Evolutionary conservation across 2,329 filamentous ascomycete genomes (phyloP), one percentile per base, ranked within the genome.

Genomic region (Alternaria dauci): DNA sequence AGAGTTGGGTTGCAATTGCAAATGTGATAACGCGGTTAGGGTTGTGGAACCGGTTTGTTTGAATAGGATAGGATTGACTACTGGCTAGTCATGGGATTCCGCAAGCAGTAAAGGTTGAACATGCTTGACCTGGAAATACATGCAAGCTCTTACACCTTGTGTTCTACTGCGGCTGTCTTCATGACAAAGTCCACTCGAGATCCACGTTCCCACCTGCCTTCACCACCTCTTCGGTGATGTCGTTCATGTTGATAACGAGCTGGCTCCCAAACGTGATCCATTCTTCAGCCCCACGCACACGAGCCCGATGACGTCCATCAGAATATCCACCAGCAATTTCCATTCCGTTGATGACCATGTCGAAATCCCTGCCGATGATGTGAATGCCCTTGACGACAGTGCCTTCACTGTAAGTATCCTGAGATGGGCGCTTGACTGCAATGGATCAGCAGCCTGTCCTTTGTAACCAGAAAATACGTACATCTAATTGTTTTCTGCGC

Each of bases 21-120:
- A 54, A 11, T 63, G 64, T 20, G 44, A 59, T 43, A 6, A 16
- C 5, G 12, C 42, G 12, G 25, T 23, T 14, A 50, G 38, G 38
- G 25, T 54, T 32, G 55, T 61, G 28, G 59, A 61, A 25, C 55
- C 55, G 20, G 50, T 58, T 1, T 61, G 59, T n/a, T 16, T 61
- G 50, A 50, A 61, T 30, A 53, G 48, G 5, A 43, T 53, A 18
- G 42, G 48, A 4, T 20, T 48, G 42, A 39, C 58, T 4, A 34
- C 52, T 42, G 28, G 16, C 1, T 58, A 42, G 48, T 41, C 20
- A 23, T 34, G 30, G 25, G 34, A 11, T 12, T 16, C 3, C 14
- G 30, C 28, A 5, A 7, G 26, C 18, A 5, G 28, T 7, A 23
- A 2, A 39, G 4, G 38, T 39, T 11, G n/a, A 39, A 20, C 38